These are phyloP conservation scores for Coffea canephora DNA, from an alignment of 257 asterid species.

Conservation along the genomic window DNA sequence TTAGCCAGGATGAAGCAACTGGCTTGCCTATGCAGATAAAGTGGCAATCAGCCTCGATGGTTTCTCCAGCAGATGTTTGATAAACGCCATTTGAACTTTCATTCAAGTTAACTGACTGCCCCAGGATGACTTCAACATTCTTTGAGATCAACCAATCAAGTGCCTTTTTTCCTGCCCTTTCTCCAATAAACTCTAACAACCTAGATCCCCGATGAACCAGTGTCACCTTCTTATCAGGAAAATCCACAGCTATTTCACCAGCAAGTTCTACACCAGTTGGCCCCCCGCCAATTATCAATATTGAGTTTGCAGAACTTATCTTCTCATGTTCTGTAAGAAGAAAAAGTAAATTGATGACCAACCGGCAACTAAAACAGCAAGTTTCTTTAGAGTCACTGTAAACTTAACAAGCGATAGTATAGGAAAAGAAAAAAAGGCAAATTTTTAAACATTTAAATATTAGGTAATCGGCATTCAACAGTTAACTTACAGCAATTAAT, in stretches of 20 bases:
- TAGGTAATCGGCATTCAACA: background rate
- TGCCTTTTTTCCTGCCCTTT: constrained; percentile 67
- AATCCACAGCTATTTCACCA: constrained; percentile 63
- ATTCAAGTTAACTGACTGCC: constrained; percentile 54
- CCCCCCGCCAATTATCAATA: constrained; percentile 85
- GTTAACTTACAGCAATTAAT: background rate
- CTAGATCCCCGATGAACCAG: constrained; percentile 74
- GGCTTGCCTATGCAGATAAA: constrained; percentile 61
- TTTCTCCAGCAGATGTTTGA: constrained; percentile 68
- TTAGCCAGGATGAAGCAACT: constrained; percentile 70
- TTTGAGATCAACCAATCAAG: constrained; percentile 63
- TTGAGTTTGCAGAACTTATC: constrained; percentile 60
- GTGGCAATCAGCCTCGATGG: constrained; percentile 67
- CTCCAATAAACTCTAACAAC: constrained; percentile 62
- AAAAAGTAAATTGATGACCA: constrained; percentile 2
- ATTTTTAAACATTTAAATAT: background rate
- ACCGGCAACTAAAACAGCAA: background rate
- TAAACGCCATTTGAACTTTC: constrained; percentile 46
- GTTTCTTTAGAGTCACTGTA: background rate
- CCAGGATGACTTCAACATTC: constrained; percentile 73
- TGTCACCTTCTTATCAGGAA: constrained; percentile 75
- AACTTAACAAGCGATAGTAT: background rate
- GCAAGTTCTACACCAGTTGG: constrained; percentile 96
- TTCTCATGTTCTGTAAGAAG: constrained; percentile 55
- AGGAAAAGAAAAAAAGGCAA: background rate